Conservation (phyloP, 495 filamentous ascomycete species). For the Jackrogersella minutella region DNA sequence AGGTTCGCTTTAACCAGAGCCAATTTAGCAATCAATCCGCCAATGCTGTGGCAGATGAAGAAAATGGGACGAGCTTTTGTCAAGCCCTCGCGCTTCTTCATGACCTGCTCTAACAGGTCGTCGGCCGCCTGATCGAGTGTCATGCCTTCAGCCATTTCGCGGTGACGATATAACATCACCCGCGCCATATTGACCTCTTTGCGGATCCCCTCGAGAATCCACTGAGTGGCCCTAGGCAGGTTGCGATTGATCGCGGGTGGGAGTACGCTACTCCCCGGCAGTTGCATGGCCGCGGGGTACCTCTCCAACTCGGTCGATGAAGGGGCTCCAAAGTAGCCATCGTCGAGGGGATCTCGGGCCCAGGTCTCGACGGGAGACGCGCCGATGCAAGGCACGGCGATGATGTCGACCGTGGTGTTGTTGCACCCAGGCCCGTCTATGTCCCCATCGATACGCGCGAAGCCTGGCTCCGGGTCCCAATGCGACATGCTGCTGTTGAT, state of each 20-base stretch:
- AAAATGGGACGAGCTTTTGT: constrained; percentile 61
- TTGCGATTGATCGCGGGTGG: constrained; percentile 45
- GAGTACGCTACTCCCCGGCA: constrained; percentile 41
- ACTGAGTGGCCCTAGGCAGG: constrained; percentile 43
- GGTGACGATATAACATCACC: constrained; percentile 65
- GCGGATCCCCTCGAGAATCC: constrained; percentile 54
- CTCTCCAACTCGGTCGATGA: constrained; percentile 31
- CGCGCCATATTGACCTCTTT: constrained; percentile 53
- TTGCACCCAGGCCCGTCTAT: constrained; percentile 53
- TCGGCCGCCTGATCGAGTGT: constrained; percentile 59
- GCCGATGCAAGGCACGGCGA: constrained; percentile 56
- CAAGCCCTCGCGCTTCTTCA: constrained; percentile 47
- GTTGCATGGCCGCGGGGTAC: constrained; percentile 40
- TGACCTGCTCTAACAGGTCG: constrained; percentile 58
- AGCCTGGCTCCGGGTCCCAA: constrained; percentile 48
- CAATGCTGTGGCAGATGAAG: constrained; percentile 72
- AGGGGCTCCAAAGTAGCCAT: constrained; percentile 45
- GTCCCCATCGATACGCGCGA: constrained; percentile 53
- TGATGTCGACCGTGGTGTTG: constrained; percentile 56
- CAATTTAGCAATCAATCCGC: constrained; percentile 66
- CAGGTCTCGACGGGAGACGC: constrained; percentile 56
- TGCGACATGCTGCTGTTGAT: constrained; percentile 28
- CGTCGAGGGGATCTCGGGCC: constrained; percentile 49
- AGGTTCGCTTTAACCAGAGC: constrained; percentile 62
- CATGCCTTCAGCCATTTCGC: constrained; percentile 55